These are phyloP conservation scores for Phycomyces nitens DNA, from an alignment of 192 early-diverging fungal genomes.

Conservation along the genomic window DNA sequence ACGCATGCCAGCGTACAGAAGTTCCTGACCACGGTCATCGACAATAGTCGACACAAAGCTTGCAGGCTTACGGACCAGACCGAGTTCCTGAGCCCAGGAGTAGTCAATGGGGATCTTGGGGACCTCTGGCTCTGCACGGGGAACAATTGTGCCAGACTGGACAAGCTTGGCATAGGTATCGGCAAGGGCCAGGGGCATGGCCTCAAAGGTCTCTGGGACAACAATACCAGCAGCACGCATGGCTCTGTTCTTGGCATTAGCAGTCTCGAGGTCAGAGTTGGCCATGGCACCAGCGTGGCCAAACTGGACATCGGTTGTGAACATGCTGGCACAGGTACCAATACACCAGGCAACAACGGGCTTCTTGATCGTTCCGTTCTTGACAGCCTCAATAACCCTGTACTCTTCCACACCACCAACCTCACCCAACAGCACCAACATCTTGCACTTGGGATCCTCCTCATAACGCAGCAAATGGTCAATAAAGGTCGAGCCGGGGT, in stretches of 20 bases:
- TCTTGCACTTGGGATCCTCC: slow-evolving; percentile 88
- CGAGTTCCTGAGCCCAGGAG: slow-evolving; percentile 97
- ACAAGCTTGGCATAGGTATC: slow-evolving; percentile 79
- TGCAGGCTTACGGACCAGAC: slow-evolving; percentile 96
- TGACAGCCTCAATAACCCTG: slow-evolving; percentile 88
- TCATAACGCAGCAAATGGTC: slow-evolving; percentile 97
- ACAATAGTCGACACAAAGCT: slow-evolving; percentile 98
- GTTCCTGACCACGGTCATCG: slow-evolving; percentile 98
- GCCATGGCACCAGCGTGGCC: slow-evolving; percentile 97
- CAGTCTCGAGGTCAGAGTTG: slow-evolving; percentile 93
- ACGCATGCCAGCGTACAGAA: slow-evolving; percentile 97
- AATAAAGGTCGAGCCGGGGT: slow-evolving; percentile 97
- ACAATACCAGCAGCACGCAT: slow-evolving; percentile 82
- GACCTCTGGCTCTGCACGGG: slow-evolving; percentile 80
- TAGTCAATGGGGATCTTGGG: slow-evolving; percentile 99
- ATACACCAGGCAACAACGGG: slow-evolving; percentile 99
- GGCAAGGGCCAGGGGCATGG: slow-evolving; percentile 77
- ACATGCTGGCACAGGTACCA: slow-evolving; percentile 98
- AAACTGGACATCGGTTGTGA: slow-evolving; percentile 98
- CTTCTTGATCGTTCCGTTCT: slow-evolving; percentile 87
- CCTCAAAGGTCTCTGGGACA: slow-evolving; percentile 96
- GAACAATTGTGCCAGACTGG: slow-evolving; percentile 63
- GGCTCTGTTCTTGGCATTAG: slow-evolving; percentile 91
- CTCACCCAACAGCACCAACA: slow-evolving; percentile 93
- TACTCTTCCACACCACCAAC: slow-evolving; percentile 98